Evolutionary conservation across 495 filamentous ascomycete species (phyloP), one percentile per base, ranked within the genome.

Genomic region (Lasiosphaeria miniovina): DNA sequence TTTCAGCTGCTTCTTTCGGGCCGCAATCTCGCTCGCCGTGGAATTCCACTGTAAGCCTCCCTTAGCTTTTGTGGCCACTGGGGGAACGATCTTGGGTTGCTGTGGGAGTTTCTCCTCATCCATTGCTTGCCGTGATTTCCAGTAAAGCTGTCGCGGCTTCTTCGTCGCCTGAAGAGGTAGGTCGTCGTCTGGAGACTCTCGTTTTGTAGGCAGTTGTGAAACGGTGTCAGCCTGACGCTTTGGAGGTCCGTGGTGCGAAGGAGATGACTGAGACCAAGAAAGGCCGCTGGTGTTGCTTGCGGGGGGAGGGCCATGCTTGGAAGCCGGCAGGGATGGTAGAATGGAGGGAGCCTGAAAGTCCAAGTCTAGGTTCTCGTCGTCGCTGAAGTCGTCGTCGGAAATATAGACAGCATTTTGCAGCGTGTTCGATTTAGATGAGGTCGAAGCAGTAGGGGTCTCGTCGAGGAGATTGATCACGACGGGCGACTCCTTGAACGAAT

Each of bases 1-100:
- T 73, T 90, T 88, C 43, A 93, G 77, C 64, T 86, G 82, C 69
- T 88, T 91, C 69, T 91, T 89, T 57, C 89, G 86, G 52, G 91
- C 90, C 65, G 93, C 93, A 41, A 96, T 73, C 3, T 89, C 88
- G 62, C 88, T 93, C 4, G 84, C 88, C 9, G 87, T 90, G 40
- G 86, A 87, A 65, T 96, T 88, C 94, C 94, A 98, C 3, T 82
- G 79, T 24, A 72, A 61, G 4, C 62, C 48, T 1, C 50, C 57
- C 57, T 74, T 76, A 15, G 74, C 62, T 35, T 80, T 81, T 0
- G 73, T 62, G 8, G 52, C 76, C 58, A 62, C 71, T 11, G 54
- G 77, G 66, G 64, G 35, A 31, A 41, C 41, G n/a, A 49, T 46
- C 10, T 66, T 41, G 45, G 55, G 34, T 14, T 52, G 35, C 49